Conservation (phyloP, 2,329 filamentous ascomycete genomes). For the Verticillium longisporum region DNA sequence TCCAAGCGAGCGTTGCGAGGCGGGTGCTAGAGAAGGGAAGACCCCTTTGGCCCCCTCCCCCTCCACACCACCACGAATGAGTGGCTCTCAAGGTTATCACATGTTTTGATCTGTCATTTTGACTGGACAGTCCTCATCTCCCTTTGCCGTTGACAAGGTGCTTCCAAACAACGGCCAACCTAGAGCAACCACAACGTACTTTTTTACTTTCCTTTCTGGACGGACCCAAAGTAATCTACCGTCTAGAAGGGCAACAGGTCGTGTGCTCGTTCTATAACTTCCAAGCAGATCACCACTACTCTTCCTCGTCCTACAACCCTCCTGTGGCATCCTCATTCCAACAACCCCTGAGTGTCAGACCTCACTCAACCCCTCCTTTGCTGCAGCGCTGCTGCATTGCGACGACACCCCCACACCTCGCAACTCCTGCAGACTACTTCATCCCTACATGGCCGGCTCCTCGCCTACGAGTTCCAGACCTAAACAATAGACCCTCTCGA, state of each 20-base stretch:
- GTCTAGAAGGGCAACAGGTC: constrained; percentile 28
- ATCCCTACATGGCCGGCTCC: neutral
- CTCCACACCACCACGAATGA: neutral
- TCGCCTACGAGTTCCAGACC: neutral
- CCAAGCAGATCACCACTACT: neutral
- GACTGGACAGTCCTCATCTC: neutral
- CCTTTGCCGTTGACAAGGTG: neutral
- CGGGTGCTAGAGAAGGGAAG: neutral
- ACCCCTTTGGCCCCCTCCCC: neutral
- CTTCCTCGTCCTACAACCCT: neutral
- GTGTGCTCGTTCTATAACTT: constrained; percentile 21
- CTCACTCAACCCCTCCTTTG: neutral
- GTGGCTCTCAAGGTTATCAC: neutral
- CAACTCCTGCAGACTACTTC: neutral
- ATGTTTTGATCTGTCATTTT: neutral
- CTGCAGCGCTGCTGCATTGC: neutral
- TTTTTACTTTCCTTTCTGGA: neutral
- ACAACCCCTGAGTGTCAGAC: neutral
- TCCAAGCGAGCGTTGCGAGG: neutral
- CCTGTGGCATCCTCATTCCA: neutral
- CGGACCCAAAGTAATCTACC: neutral
- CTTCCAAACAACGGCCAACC: neutral
- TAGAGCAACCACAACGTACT: neutral
- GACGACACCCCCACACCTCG: neutral
- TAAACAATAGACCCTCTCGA: neutral